Conservation (phyloP, 2,329 filamentous ascomycete genomes). For the Gnomoniopsis sp. region DNA sequence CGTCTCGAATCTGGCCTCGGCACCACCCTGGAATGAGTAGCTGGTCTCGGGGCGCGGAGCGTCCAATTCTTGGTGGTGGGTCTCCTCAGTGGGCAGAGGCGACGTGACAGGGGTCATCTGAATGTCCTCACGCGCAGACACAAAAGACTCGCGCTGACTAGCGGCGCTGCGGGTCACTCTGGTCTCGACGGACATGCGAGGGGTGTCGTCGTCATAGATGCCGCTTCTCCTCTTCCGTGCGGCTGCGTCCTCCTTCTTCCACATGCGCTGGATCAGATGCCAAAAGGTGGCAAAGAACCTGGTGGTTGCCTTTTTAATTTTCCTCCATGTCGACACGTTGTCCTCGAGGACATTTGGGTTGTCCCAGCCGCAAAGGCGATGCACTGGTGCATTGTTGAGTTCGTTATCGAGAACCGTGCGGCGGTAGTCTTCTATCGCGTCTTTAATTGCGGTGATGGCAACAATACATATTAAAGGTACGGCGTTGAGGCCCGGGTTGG, state of each 20-base stretch:
- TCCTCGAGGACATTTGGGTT: conserved; percentile 94
- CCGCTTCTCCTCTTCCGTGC: conserved; percentile 45
- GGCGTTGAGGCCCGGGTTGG: conserved; percentile 84
- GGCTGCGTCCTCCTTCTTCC: conserved; percentile 47
- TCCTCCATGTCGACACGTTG: conserved; percentile 80
- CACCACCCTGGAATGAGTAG: conserved; percentile 32
- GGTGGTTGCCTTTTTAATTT: conserved; percentile 83
- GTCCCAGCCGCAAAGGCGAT: conserved; percentile 81
- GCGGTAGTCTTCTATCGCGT: conserved; percentile 92
- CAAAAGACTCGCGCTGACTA: conserved; percentile 43
- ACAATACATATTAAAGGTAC: conserved; percentile 94
- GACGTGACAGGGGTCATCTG: conserved; percentile 96
- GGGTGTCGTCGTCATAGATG: conserved; percentile 50
- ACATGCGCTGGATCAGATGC: conserved; percentile 42
- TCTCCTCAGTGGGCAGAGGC: conserved; percentile 53
- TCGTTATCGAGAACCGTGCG: conserved; percentile 88
- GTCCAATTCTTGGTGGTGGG: conserved; percentile 28
- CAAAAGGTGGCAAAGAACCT: conserved; percentile 54
- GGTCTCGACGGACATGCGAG: conserved; percentile 65
- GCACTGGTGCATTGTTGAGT: conserved; percentile 93
- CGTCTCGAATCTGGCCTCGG: conserved; percentile 37
- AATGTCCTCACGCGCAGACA: conserved; percentile 66
- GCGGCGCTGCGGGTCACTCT: conserved; percentile 52
- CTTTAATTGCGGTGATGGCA: conserved; percentile 83
- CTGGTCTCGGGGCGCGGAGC: conserved; percentile 28